A percentile compares a stretch with the other conserved stretches of the same genome.
These are phyloP conservation scores for Leucocoprinus sp. DNA, from an alignment of 768 basidiomycete species.

Conservation along the genomic window DNA sequence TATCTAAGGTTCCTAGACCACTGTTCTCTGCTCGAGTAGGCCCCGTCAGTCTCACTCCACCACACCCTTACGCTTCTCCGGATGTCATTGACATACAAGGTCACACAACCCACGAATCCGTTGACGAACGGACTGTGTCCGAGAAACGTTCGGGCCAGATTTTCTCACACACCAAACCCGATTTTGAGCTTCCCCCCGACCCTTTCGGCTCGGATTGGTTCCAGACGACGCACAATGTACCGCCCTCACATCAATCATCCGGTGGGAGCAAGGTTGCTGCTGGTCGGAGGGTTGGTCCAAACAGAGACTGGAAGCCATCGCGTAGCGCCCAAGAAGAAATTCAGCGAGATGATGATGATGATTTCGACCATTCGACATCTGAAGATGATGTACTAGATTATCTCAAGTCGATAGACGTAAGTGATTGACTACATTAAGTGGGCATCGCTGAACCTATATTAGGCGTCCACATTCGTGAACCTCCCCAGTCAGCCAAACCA, in stretches of 20 bases:
- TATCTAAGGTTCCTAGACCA: constrained; percentile 21
- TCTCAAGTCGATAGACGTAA: constrained; percentile 32
- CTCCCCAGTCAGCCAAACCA: constrained; percentile 4
- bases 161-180: constrained; percentile 2
- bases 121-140: background rate
- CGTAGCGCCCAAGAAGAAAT: background rate
- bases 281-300: background rate
- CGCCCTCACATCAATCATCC: background rate
- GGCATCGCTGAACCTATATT: background rate
- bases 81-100: constrained; percentile 30
- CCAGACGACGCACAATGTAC: background rate
- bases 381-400: constrained; percentile 31
- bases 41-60: constrained; percentile 11
- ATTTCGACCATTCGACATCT: constrained; percentile 17
- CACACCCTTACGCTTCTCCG: constrained; percentile 22
- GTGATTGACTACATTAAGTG: constrained; percentile 11
- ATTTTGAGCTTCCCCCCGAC: constrained; percentile 7
- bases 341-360: constrained; percentile 14
- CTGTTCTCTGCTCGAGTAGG: constrained; percentile 23
- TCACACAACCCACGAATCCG: constrained; percentile 4
- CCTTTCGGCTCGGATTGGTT: constrained; percentile 8
- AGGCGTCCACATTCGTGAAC: constrained; percentile 32
- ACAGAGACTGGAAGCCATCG: background rate
- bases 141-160: background rate
- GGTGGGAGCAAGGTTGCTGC: background rate